Base-by-base conservation (phyloP, 1,284 basidiomycete genomes). In the Ceratobasidium sp. region DNA sequence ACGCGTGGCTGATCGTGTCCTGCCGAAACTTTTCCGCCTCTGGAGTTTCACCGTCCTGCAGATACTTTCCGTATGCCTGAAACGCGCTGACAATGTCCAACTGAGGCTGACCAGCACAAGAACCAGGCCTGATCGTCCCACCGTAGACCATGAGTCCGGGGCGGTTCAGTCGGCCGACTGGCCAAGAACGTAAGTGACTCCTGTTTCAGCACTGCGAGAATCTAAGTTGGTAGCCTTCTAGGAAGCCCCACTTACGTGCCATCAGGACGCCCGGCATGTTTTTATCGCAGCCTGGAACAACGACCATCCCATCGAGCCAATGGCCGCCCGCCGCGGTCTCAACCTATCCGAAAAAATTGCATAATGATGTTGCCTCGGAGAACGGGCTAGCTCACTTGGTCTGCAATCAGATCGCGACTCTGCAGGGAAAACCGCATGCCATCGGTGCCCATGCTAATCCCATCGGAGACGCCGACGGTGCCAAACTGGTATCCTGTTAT, bases 221-320 rank as follows among this genome's bases (percentile, higher is more conserved):
- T 58, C 4, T 25, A 21, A 21, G 33, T 46, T 42, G 42, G 40
- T 3, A 28, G 48, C 44, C 30, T 44, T 58, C 54, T 58, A 38
- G 54, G 33, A 23, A 36, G 14, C 33, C 36, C 40, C 21, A 88
- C 92, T 83, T 77, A 94, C 93, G 86, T 72, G 94, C 95, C 84
- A 96, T 97, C 77, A 96, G 83, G 48, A 95, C 94, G 73, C 95
- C 95, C 11, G 95, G 95, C 95, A 97, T 97, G 81, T 98, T 98
- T 83, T 97, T 98, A 83, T 98, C 95, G 80, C 95, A 98, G 42
- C 95, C 95, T 44, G 96, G 96, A 62, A 98, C 86, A 72, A 94
- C 94, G 54, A 98, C 94, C 91, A 97, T 95, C 49, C 94, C 96
- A 79, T 98, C 96, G n/a, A 98, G 87, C 88, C 95, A 97, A 81